Conservation (phyloP, 2,329 filamentous ascomycete species). For the Colletotrichum theobromicola region DNA sequence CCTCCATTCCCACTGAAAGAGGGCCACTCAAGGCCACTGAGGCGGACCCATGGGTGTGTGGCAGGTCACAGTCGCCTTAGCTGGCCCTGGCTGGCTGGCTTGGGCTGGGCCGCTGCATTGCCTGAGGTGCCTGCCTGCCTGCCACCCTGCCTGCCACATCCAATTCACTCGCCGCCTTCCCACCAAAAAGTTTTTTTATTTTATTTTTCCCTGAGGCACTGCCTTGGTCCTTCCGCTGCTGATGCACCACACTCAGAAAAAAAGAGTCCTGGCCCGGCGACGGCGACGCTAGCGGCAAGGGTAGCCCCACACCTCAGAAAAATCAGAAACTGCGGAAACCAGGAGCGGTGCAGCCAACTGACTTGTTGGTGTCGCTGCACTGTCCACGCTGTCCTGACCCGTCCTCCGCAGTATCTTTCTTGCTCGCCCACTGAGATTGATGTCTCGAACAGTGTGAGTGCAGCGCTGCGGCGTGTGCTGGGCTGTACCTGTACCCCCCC, state of each 20-base stretch:
- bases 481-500: not conserved
- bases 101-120: not conserved
- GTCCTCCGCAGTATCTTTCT: not conserved
- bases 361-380: not conserved
- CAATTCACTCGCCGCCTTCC: slow-evolving; percentile 6
- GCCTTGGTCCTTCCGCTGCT: not conserved
- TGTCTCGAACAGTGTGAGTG: not conserved
- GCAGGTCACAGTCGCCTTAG: not conserved
- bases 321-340: slow-evolving; percentile 25
- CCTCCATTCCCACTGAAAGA: not conserved
- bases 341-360: slow-evolving; percentile 20
- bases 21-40: not conserved
- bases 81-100: not conserved
- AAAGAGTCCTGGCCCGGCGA: slow-evolving; percentile 15
- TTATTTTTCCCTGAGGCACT: not conserved
- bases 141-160: no score
- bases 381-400: not conserved
- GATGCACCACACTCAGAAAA: not conserved
- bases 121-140: not conserved
- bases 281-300: slow-evolving; percentile 22
- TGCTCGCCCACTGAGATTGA: not conserved
- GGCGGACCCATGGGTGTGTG: not conserved
- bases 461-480: not conserved
- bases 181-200: slow-evolving; percentile 26
- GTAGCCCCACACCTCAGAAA: slow-evolving; percentile 16